Percentiles rank a stretch among this genome's conserved stretches.
phyloP scores from a whole-genome alignment of 2,329 filamentous ascomycete genomes.

The Cladobotryum mycophilum region DNA sequence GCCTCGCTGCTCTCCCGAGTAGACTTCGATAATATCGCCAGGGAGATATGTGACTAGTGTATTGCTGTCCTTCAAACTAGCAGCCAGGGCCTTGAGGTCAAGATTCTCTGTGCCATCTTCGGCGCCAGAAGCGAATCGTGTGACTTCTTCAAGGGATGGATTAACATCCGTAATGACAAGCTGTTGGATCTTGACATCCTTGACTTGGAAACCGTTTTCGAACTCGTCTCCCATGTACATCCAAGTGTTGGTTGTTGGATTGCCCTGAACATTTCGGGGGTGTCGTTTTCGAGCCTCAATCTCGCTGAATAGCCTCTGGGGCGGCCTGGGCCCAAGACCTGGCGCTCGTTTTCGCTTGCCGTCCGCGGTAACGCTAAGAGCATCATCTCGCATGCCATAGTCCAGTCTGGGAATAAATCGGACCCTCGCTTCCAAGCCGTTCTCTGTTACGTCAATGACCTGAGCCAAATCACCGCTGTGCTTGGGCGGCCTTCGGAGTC shows the following conservation, averaged over 20 bases:
- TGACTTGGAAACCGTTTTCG: conserved; percentile 86
- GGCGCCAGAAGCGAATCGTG: conserved; percentile 80
- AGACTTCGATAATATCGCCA: conserved; percentile 95
- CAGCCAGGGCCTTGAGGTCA: conserved; percentile 83
- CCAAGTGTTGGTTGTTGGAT: conserved; percentile 74
- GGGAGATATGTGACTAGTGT: conserved; percentile 79
- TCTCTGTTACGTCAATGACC: conserved; percentile 86
- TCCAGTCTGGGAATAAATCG: conserved; percentile 85
- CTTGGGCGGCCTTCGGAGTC: conserved; percentile 70
- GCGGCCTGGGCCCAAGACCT: conserved; percentile 62
- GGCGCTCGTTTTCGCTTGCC: conserved; percentile 74
- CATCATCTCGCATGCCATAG: conserved; percentile 81
- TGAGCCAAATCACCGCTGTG: conserved; percentile 88
- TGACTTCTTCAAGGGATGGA: conserved; percentile 89
- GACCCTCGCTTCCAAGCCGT: conserved; percentile 81
- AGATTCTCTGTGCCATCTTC: conserved; percentile 93
- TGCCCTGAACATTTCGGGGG: conserved; percentile 55
- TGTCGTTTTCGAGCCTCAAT: conserved; percentile 86
- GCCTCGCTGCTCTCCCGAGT: conserved; percentile 89
- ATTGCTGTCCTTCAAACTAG: conserved; percentile 79
- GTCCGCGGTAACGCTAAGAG: conserved; percentile 42
- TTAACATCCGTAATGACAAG: conserved; percentile 86
- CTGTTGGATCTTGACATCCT: conserved; percentile 85
- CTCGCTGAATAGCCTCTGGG: conserved; percentile 88
- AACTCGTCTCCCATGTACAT: conserved; percentile 85